Percentiles rank a stretch among this genome's conserved stretches.
These are phyloP conservation scores for Vigna mungo DNA, from an alignment of 306 rosid genomes.

Conservation along the genomic window DNA sequence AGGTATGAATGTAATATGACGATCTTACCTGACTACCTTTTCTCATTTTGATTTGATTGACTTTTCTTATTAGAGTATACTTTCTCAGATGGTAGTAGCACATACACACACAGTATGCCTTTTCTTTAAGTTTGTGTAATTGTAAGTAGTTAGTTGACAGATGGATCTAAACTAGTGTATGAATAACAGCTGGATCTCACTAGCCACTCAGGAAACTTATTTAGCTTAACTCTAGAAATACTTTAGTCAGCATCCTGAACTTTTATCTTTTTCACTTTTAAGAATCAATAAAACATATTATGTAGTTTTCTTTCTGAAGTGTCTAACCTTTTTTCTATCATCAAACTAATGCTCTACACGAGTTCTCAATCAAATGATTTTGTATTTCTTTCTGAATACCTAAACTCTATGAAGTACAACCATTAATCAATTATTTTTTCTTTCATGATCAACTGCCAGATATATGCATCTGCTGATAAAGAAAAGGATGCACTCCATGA, in stretches of 20 bases:
- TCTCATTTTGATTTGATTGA: constrained; percentile 35
- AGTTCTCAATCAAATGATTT: constrained; percentile 16
- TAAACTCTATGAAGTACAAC: constrained; percentile 11
- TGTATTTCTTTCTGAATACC: constrained; percentile 15
- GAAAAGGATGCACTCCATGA: constrained; percentile 64
- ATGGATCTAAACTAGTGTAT: too few relatives aligned
- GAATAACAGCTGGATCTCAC: too few relatives aligned
- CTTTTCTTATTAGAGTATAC: neutral
- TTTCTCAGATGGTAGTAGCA: too few relatives aligned
- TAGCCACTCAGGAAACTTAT: too few relatives aligned
- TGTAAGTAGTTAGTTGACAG: too few relatives aligned
- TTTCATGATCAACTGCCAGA: constrained; percentile 52
- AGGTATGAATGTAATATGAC: constrained; percentile 55
- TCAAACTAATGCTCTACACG: constrained; percentile 1
- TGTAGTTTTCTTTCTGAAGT: too few relatives aligned
- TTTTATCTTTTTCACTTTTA: too few relatives aligned
- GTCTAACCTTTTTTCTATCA: neutral
- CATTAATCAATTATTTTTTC: constrained; percentile 28
- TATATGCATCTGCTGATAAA: constrained; percentile 69
- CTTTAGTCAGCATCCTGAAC: too few relatives aligned
- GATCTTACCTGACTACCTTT: constrained; percentile 25
- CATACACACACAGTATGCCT: too few relatives aligned
- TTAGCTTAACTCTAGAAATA: too few relatives aligned
- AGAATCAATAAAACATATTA: too few relatives aligned
- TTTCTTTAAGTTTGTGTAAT: too few relatives aligned